Conservation (phyloP, 2,329 filamentous ascomycete genomes). For the Colletotrichum sp. region DNA sequence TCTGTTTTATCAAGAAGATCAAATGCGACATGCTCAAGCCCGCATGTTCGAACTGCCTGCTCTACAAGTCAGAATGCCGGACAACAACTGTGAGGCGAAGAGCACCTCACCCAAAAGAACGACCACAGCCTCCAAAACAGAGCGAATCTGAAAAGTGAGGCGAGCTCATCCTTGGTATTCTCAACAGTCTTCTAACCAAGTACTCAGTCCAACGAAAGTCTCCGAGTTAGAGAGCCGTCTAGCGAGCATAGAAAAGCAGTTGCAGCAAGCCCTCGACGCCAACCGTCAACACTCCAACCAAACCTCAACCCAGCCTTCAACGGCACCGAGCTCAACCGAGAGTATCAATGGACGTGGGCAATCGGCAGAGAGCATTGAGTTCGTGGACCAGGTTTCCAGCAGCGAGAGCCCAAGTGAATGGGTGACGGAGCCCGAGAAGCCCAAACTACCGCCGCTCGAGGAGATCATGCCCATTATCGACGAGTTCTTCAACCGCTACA, state of each 20-base stretch:
- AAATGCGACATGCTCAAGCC: constrained; percentile 51
- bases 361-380: not conserved
- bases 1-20: constrained; percentile 52
- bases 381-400: not conserved
- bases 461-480: constrained; percentile 40
- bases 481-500: constrained; percentile 40
- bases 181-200: not conserved
- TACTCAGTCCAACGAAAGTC: not conserved
- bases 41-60: constrained; percentile 45
- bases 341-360: not conserved
- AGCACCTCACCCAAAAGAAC: constrained; percentile 16
- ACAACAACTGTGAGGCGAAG: constrained; percentile 34
- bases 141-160: not conserved
- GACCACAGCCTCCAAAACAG: constrained; percentile 12
- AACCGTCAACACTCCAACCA: not conserved
- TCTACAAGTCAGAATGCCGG: constrained; percentile 45
- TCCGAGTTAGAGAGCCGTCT: constrained; percentile 28
- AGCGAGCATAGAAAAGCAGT: constrained; percentile 33
- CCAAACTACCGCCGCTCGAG: constrained; percentile 33
- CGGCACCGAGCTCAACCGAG: not conserved
- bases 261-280: constrained; percentile 32
- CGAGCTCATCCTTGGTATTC: too few species aligned
- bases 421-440: constrained; percentile 17
- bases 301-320: not conserved
- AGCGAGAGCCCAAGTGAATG: constrained; percentile 6